Evolutionary conservation across 2,329 filamentous ascomycete genomes (phyloP), one percentile per base, ranked within the genome.

Genomic region (Shiraia bambusicola): DNA sequence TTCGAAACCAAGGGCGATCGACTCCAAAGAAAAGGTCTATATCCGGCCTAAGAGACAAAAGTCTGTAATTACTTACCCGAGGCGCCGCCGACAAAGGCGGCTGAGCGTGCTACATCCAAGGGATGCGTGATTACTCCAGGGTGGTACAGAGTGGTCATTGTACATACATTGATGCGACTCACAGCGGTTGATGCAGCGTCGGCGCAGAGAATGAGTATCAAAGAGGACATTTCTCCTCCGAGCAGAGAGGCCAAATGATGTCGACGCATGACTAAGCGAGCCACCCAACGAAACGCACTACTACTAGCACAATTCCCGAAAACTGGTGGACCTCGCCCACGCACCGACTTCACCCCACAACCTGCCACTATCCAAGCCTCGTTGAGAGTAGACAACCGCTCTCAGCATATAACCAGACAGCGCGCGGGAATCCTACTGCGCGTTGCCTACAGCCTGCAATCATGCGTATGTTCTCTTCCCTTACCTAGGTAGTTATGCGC

Each of bases 371-470:
- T 40, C 50, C 49, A 45, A 49, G 38, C 17, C 43, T 46, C 34
- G 35, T 46, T 50, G 62, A 65, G 58, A 56, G 55, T 55, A 55
- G 37, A 40, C 37, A 22, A 49, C 45, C 44, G 54, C 61, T 64
- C 61, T 66, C 59, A 43, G 40, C 34, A 58, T 40, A 38, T 49
- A 38, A 36, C 35, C 57, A 58, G 59, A 57, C 59, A 67, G 59
- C 65, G 67, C 67, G 65, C 65, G 47, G 56, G 59, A 47, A 29
- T 37, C 54, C 4, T 47, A 53, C 52, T 45, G 66, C 67, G 67
- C 67, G 63, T 61, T 66, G 61, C 63, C 69, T 61, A 49, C 52
- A 41, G 37, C 49, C 72, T 74, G 76, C 79, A 82, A 83, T 80
- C 79, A 84, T 84, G 73, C 71, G 73, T 76, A 69, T 42, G 73